These are phyloP conservation scores for Pyrrhoderma noxium DNA, from an alignment of 1,284 basidiomycete genomes.

Conservation along the genomic window DNA sequence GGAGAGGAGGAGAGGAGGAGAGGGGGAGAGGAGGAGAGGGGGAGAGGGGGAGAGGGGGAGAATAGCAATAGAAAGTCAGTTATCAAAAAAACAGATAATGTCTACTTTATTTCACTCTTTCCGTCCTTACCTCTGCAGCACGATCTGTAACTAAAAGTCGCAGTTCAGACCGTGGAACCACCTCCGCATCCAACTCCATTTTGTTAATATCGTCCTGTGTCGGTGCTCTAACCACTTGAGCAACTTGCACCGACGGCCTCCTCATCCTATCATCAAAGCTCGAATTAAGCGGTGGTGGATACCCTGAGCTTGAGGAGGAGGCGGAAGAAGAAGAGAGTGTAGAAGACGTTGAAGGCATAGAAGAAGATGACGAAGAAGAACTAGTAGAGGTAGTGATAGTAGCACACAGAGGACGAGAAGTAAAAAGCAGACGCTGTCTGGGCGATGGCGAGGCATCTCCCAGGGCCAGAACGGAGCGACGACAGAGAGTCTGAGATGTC, in stretches of 20 bases:
- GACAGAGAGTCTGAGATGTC: no score
- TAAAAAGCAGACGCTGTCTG: conserved; percentile 7
- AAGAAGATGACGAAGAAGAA: not conserved
- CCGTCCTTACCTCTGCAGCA: conserved; percentile 55
- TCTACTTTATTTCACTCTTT: no score
- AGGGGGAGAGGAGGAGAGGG: no score
- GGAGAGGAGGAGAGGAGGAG: no score
- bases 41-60: no score
- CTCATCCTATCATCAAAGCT: not conserved
- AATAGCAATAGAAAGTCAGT: no score
- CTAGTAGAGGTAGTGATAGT: conserved; percentile 12
- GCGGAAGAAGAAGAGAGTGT: not conserved
- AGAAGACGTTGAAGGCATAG: conserved; percentile 1
- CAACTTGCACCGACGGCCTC: not conserved
- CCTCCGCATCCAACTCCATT: conserved; percentile 50
- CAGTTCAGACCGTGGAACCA: conserved; percentile 39
- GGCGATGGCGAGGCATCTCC: no score
- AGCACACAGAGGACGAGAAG: conserved; percentile 10
- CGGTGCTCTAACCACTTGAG: conserved; percentile 27
- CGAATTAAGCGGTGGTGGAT: not conserved
- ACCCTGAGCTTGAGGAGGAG: not conserved
- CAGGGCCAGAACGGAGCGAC: no score
- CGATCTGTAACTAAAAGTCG: conserved; percentile 55
- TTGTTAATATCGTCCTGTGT: conserved; percentile 42
- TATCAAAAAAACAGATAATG: no score